Evolutionary conservation across 768 basidiomycete genomes (phyloP), one percentile per base, ranked within the genome.

Genomic region (Pulveroboletus frians): DNA sequence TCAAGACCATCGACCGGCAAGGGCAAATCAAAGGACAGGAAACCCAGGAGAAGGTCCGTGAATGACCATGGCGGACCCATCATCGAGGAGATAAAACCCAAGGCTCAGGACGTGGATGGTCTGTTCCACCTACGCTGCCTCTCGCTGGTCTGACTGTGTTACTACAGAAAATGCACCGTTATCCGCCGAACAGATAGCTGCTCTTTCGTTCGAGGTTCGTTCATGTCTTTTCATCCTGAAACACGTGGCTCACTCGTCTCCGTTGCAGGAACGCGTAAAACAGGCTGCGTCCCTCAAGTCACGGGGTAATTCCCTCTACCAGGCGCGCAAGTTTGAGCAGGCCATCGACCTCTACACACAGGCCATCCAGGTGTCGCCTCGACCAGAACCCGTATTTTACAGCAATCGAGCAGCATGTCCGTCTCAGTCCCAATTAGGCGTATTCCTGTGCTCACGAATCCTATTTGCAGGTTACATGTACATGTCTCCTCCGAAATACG

Each of bases 341-440:
- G 88, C 88, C 9, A 77, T 75, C 23, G 75, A 80, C 20, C 71
- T 78, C 47, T 90, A 91, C 71, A 85, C 85, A 10, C 79, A 78
- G 49, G 88, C 88, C 32, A 89, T 91, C 53, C 73, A 77, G 39
- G 75, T 87, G 17, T 75, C 88, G 4, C 84, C 88, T 8, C 84
- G 81, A 64, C 81, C 84, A 7, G 92, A 95, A 61, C 85, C 96
- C 26, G 91, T 97, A 29, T 99, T 86, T 72, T 97, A 84, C 78
- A 91, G 89, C 69, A 99, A 99, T 69, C 85, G 96, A 44, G 96
- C 95, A 35, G 96, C 96, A 53, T 97, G 95, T 92, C 51, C 48
- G 85, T 59, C 18, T 21, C 9, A 4, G n/a, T 8, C 15, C 1
- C 21, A 17, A 17, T 4, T 8, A n/a, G 13, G 21, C 11, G 9